These are phyloP conservation scores for Strobilomyces echinocephalus DNA, from an alignment of 768 basidiomycete species.

Conservation along the genomic window DNA sequence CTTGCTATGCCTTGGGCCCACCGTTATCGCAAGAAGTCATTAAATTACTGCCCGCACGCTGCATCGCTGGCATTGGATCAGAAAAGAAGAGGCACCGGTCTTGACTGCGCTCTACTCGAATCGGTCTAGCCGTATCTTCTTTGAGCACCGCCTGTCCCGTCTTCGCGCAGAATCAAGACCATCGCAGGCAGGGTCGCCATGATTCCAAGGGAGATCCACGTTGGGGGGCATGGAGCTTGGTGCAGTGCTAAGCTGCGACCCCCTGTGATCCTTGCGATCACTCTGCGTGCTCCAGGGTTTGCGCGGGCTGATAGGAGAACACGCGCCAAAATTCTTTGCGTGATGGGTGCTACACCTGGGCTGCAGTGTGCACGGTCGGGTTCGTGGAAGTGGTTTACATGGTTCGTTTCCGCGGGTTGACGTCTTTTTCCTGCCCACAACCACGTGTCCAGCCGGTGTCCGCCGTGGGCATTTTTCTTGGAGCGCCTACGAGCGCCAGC, in stretches of 20 bases:
- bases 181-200: conserved; percentile 9
- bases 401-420: conserved; percentile 7
- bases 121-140: conserved; percentile 4
- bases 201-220: background rate
- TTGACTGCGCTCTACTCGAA: conserved; percentile 6
- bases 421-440: conserved; percentile 11
- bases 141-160: conserved; percentile 15
- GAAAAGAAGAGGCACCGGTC: conserved; percentile 22
- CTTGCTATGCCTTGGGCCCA: conserved; percentile 9
- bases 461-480: background rate
- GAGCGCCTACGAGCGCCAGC: background rate
- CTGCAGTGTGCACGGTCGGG: too few species aligned
- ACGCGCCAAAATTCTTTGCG: background rate
- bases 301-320: conserved; percentile 8
- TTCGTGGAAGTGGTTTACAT: background rate
- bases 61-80: conserved; percentile 10
- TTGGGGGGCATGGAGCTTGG: background rate
- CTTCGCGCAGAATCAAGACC: background rate
- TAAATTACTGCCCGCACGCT: conserved; percentile 8
- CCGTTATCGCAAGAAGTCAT: conserved; percentile 6
- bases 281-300: conserved; percentile 6
- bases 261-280: background rate
- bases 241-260: conserved; percentile 4
- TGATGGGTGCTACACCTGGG: background rate
- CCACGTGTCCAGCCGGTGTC: conserved; percentile 17